Evolutionary conservation across 2,329 filamentous ascomycete genomes (phyloP).

Genomic region (Dothidotthia symphoricarpi): DNA sequence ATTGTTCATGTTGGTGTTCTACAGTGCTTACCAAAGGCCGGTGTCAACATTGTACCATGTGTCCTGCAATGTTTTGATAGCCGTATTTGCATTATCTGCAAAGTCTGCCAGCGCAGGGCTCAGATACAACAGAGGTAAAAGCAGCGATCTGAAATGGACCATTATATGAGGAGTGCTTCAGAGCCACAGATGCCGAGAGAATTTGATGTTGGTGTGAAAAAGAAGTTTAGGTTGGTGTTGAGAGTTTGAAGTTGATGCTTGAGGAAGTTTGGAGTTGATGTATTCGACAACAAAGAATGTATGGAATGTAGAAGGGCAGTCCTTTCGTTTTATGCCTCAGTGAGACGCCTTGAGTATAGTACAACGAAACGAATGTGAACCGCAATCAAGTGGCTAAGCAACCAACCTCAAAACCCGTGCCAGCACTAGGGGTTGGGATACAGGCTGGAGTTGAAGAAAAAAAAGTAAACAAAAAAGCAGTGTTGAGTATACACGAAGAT

Average conservation of each 20-base stretch:
- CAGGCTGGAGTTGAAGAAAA: neutral
- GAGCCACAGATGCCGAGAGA: no score
- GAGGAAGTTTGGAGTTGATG: neutral
- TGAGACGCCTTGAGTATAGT: constrained; percentile 11
- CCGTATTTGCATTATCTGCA: constrained; percentile 25
- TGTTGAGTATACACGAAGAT: constrained; percentile 10
- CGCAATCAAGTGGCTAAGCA: constrained; percentile 5
- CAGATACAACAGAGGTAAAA: constrained; percentile 15
- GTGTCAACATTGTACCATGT: constrained; percentile 36
- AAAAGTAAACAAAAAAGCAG: constrained; percentile 2
- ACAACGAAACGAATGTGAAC: constrained; percentile 11
- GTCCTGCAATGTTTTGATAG: constrained; percentile 31
- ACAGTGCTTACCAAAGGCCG: constrained; percentile 31
- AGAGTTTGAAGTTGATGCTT: no score
- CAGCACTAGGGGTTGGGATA: no score
- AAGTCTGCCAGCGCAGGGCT: constrained; percentile 21
- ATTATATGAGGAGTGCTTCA: no score
- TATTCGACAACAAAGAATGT: constrained; percentile 3
- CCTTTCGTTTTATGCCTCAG: constrained; percentile 20
- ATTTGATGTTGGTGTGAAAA: neutral
- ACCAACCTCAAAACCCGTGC: no score
- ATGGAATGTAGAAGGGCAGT: constrained; percentile 7
- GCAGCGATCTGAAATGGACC: constrained; percentile 6
- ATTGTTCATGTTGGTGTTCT: neutral
- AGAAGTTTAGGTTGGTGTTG: neutral